These are phyloP conservation scores for Yamadazyma friedrichii DNA, from an alignment of 1,139 yeast genomes.

Conservation along the genomic window DNA sequence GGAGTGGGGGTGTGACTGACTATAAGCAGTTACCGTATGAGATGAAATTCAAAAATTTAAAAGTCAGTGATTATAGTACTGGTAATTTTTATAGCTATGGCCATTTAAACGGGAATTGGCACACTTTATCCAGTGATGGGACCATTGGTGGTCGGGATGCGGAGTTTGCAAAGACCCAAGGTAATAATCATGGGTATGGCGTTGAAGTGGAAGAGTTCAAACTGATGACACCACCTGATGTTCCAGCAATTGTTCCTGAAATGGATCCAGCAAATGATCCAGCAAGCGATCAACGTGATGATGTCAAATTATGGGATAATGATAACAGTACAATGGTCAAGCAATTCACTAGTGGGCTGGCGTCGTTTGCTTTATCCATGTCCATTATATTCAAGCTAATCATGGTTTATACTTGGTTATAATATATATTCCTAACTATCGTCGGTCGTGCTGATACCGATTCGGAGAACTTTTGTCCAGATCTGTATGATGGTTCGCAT, in stretches of 20 bases:
- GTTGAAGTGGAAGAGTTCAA: not conserved
- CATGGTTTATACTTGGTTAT: too few relatives aligned
- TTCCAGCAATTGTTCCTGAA: not conserved
- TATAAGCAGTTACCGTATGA: conserved; percentile 33
- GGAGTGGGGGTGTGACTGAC: conserved; percentile 44
- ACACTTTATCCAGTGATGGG: conserved; percentile 11
- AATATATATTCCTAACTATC: too few relatives aligned
- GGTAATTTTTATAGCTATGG: conserved; percentile 34
- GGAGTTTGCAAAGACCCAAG: too few relatives aligned
- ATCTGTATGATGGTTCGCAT: conserved; percentile 4
- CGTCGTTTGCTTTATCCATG: too few relatives aligned
- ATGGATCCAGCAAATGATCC: not conserved
- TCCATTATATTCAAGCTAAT: too few relatives aligned
- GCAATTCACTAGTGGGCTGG: too few relatives aligned
- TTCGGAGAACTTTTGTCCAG: conserved; percentile 3
- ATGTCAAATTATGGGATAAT: not conserved
- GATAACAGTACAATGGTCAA: too few relatives aligned
- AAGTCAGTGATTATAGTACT: conserved; percentile 32
- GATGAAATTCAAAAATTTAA: conserved; percentile 30
- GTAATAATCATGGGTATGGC: not conserved
- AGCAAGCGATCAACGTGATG: not conserved
- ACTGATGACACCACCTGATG: not conserved
- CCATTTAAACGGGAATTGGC: conserved; percentile 14
- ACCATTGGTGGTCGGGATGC: conserved; percentile 3
- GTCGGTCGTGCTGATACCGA: not conserved